Evolutionary conservation across 352 stramenopile genomes (phyloP).

Genomic region (Phytopythium delawarense): DNA sequence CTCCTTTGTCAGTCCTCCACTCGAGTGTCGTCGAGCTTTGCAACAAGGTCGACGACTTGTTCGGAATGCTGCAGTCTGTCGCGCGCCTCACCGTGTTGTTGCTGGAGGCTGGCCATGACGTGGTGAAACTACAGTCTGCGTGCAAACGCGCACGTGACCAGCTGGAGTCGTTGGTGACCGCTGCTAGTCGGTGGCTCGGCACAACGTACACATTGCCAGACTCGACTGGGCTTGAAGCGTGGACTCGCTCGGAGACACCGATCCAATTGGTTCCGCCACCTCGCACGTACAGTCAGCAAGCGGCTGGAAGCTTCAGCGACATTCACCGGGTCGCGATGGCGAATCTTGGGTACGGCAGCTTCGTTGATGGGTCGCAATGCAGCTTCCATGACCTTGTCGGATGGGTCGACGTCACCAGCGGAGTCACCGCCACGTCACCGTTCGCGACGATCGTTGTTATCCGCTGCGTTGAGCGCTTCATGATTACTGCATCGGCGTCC

Average conservation of each 20-base stretch:
- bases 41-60: slow-evolving; percentile 7
- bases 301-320: neutral
- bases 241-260: neutral
- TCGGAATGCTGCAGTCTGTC: slow-evolving; percentile 14
- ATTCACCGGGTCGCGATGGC: neutral
- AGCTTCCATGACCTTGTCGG: neutral
- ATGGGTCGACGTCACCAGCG: slow-evolving; percentile 3
- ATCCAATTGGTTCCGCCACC: neutral
- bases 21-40: slow-evolving; percentile 2
- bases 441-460: slow-evolving; percentile 13
- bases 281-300: neutral
- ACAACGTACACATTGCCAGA: neutral
- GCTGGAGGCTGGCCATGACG: slow-evolving; percentile 1
- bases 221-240: slow-evolving; percentile 1
- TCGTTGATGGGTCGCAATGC: neutral
- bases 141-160: neutral
- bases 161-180: neutral
- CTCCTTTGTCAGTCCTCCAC: too few species aligned
- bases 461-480: slow-evolving; percentile 26
- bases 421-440: neutral
- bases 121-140: neutral
- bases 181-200: neutral
- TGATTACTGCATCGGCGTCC: slow-evolving; percentile 14
- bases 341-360: neutral
- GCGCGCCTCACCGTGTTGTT: neutral